These are phyloP conservation scores for Neoconidiobolus thromboides DNA, from an alignment of 371 early-diverging fungal genomes.

Conservation along the genomic window DNA sequence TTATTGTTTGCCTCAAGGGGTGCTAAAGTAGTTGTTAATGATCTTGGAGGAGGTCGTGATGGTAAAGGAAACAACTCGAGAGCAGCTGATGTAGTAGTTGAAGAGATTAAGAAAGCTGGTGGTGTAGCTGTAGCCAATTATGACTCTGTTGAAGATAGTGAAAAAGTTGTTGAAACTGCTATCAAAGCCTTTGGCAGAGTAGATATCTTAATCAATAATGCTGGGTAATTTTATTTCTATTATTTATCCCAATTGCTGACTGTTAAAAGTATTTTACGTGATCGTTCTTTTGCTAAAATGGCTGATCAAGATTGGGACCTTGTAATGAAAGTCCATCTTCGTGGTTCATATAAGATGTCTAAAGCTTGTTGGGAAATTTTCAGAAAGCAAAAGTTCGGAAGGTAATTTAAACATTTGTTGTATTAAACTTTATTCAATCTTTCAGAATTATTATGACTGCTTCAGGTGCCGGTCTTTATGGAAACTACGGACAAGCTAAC, in stretches of 20 bases:
- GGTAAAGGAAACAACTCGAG: constrained; percentile 52
- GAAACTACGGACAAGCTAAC: constrained; percentile 98
- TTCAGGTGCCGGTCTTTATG: constrained; percentile 94
- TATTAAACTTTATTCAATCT: background rate
- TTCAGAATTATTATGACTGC: constrained; percentile 30
- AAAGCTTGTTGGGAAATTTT: constrained; percentile 94
- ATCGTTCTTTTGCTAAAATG: constrained; percentile 88
- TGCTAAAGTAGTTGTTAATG: constrained; percentile 75
- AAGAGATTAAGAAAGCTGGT: constrained; percentile 76
- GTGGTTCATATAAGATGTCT: constrained; percentile 85
- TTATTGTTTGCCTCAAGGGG: constrained; percentile 78
- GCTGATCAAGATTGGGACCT: constrained; percentile 92
- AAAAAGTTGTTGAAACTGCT: constrained; percentile 90
- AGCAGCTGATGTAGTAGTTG: constrained; percentile 92
- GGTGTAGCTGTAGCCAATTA: constrained; percentile 96
- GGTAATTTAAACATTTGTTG: constrained; percentile 9
- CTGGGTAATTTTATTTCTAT: constrained; percentile 26
- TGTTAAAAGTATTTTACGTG: constrained; percentile 63
- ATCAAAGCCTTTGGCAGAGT: constrained; percentile 86
- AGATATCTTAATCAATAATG: constrained; percentile 93
- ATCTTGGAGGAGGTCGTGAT: constrained; percentile 67
- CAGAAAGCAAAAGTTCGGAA: constrained; percentile 85
- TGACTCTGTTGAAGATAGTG: constrained; percentile 90
- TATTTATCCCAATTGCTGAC: background rate
- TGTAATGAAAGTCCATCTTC: constrained; percentile 79